Evolutionary conservation across 495 filamentous ascomycete genomes (phyloP), one percentile per base, ranked within the genome.

Genomic region (Talaromyces nanjingensis): DNA sequence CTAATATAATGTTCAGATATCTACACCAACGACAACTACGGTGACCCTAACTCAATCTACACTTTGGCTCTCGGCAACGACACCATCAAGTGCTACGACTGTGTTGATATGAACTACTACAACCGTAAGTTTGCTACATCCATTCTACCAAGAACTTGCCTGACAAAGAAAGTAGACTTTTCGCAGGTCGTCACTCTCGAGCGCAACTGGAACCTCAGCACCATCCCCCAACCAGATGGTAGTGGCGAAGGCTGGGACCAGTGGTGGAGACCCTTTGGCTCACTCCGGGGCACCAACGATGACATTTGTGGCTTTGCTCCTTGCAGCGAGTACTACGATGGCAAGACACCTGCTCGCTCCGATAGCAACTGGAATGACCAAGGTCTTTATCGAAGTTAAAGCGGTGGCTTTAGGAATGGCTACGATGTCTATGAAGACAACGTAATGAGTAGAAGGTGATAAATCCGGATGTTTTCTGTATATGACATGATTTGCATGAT

Each of bases 1-100:
- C 27, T 27, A 27, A 27, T 27, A 27, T 27, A 27, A 27, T 2
- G 27, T 5, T 27, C 25, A 66, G 64, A 76, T 47, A 75, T 72
- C 59, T 76, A 76, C 60, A 65, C 55, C 8, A 62, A 62, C 24
- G 69, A 68, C 31, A 76, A 76, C 67, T 66, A 24, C 34, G 64
- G 64, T 37, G 57, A 54, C 60, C 24, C 49, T 7, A 66, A 66
- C 60, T 29, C 56, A 4, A 56, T 66, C 34, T 66, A 66, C 61
- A 37, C 49, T 7, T n/a, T 64, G 9, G 60, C 63, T 18, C 60
- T 66, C 24, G 33, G 64, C 20, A 64, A 66, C 24, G 64, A 64
- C 8, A 55, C 54, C 37, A 14, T 66, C 7, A 55, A 42, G 45
- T 66, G 64, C 64, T 62, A 49, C 25, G 37, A 60, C 52, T 66